These are phyloP conservation scores for Linnemannia schmuckeri DNA, from an alignment of 192 early-diverging fungal species.

Conservation along the genomic window DNA sequence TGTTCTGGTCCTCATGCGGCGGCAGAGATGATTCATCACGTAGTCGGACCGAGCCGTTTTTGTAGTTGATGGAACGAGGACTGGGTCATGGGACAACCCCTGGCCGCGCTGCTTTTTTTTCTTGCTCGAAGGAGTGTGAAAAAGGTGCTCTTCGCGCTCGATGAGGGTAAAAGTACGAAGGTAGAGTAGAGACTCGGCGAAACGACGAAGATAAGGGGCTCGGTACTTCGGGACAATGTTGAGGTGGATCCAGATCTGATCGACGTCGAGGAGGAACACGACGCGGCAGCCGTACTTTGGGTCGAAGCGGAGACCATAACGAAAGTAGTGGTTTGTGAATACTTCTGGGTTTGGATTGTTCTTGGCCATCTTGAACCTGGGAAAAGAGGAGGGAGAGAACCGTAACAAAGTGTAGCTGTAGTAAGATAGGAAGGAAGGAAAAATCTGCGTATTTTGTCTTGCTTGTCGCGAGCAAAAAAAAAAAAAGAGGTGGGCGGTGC, in stretches of 20 bases:
- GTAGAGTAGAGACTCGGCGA: constrained; percentile 19
- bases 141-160: background rate
- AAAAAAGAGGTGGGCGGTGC: no score
- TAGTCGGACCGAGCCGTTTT: no score
- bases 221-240: constrained; percentile 3
- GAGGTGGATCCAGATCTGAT: background rate
- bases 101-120: background rate
- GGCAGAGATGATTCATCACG: no score
- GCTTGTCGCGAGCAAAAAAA: no score
- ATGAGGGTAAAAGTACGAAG: background rate
- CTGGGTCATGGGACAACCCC: background rate
- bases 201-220: background rate
- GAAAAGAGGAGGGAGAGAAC: no score
- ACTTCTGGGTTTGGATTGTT: background rate
- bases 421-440: no score
- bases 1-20: no score
- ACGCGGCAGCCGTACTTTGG: background rate
- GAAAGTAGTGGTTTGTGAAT: constrained; percentile 5
- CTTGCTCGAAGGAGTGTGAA: background rate
- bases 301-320: background rate
- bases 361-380: no score
- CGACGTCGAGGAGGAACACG: constrained; percentile 5
- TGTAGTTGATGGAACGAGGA: no score
- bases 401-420: no score
- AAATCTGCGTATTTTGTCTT: no score